Evolutionary conservation across 2,329 filamentous ascomycete genomes (phyloP), one percentile per base, ranked within the genome.

Genomic region (Nemania serpens): DNA sequence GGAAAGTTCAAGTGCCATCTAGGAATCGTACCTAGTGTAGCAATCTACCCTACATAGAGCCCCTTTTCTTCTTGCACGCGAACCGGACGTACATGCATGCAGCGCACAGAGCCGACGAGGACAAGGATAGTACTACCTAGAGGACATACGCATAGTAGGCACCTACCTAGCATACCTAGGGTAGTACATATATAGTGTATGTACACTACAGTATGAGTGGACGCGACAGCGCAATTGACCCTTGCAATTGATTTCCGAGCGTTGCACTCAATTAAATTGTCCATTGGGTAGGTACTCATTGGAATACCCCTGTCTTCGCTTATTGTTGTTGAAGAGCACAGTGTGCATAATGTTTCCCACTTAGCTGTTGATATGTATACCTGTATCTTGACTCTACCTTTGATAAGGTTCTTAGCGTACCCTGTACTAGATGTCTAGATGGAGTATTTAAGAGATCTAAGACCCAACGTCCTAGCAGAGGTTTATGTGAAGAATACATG

Each of bases 161-260:
- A 36, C 15, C 36, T 5, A 39, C 36, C 15, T 39, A 6, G 34
- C 12, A 36, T n/a, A n/a, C n/a, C 34, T 12, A 36, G 34, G 34
- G 18, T 46, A 2, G n/a, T n/a, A n/a, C n/a, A n/a, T n/a, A n/a
- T n/a, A n/a, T n/a, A n/a, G n/a, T n/a, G n/a, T 34, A 50, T 41
- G 41, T 20, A 39, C 48, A 41, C 25, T 29, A 29, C 25, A 29
- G 25, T 29, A 29, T 29, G 25, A n/a, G n/a, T n/a, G n/a, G n/a
- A 29, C 7, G 7, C 25, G 25, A 29, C 25, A 29, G 25, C 25
- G 25, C 25, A 60, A 42, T 51, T 46, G 25, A 64, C 52, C 59
- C 59, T 49, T 59, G 62, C 55, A 33, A 64, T 59, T 64, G 62
- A 64, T 62, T 64, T 62, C 62, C 62, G 59, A 62, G 18, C 55